Conservation (phyloP, 352 stramenopile species). For the Globisporangium middletonii region DNA sequence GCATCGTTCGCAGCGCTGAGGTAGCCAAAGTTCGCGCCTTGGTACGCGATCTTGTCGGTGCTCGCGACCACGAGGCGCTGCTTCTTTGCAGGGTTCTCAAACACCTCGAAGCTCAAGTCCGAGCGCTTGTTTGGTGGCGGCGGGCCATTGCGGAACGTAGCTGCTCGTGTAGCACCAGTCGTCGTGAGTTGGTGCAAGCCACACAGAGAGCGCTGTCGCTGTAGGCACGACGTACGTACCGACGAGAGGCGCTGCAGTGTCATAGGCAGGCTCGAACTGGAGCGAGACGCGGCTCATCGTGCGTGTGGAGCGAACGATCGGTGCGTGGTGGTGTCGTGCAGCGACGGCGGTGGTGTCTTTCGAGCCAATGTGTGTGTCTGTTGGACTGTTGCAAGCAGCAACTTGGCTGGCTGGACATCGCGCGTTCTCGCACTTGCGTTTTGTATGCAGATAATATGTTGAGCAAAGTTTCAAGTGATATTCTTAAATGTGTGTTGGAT, state of each 20-base stretch:
- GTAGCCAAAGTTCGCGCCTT: conserved; percentile 84
- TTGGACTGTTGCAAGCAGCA: too few relatives aligned
- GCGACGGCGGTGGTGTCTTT: too few relatives aligned
- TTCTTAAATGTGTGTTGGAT: too few relatives aligned
- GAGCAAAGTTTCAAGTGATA: neutral
- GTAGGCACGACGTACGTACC: conserved; percentile 24
- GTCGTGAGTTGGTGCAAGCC: neutral
- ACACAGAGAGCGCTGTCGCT: neutral
- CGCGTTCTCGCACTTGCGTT: neutral
- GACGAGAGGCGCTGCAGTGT: conserved; percentile 49
- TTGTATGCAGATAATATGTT: neutral
- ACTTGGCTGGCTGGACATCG: neutral
- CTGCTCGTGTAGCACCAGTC: conserved; percentile 17
- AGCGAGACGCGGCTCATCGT: conserved; percentile 63
- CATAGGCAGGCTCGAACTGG: conserved; percentile 51
- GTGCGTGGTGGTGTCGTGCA: neutral
- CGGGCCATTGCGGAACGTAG: conserved; percentile 77
- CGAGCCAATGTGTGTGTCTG: neutral
- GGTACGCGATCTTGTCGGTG: conserved; percentile 77
- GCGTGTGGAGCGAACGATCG: too few relatives aligned
- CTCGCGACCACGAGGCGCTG: conserved; percentile 72
- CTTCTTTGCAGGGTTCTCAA: conserved; percentile 77
- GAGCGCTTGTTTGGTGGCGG: conserved; percentile 45
- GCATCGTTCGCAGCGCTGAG: conserved; percentile 62
- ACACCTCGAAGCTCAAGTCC: conserved; percentile 73